Percentiles rank a stretch among this genome's conserved stretches.
These are phyloP conservation scores for Amphibolis antarctica DNA, from an alignment of 106 monocot species.

Conservation along the genomic window DNA sequence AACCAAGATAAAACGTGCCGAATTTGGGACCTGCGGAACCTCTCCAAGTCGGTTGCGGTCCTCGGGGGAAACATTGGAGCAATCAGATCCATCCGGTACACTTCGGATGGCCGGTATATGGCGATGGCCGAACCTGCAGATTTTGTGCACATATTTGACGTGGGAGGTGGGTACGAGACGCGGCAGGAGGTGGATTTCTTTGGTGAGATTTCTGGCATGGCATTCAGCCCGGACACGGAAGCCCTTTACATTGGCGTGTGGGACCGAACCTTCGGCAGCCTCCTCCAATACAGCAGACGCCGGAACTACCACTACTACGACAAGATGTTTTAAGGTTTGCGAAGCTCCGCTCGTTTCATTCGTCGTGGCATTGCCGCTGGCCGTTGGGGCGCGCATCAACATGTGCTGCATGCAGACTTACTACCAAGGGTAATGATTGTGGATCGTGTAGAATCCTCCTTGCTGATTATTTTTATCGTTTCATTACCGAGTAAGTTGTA, in stretches of 20 bases:
- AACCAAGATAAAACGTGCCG: conserved; percentile 48
- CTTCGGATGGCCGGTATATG: conserved; percentile 35
- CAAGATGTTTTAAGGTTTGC: conserved; percentile 18
- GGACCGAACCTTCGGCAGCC: conserved; percentile 40
- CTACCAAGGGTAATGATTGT: too few relatives aligned
- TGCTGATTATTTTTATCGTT: too few relatives aligned
- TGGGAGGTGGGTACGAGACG: conserved; percentile 16
- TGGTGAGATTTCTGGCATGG: conserved; percentile 41
- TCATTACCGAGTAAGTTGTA: too few relatives aligned
- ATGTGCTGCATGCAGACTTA: too few relatives aligned
- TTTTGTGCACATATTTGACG: conserved; percentile 42
- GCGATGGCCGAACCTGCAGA: conserved; percentile 49
- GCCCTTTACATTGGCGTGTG: conserved; percentile 29
- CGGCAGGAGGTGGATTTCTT: conserved; percentile 41
- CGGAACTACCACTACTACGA: conserved; percentile 24
- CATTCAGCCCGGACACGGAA: conserved; percentile 36
- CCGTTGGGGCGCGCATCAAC: too few relatives aligned
- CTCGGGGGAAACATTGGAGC: conserved; percentile 35
- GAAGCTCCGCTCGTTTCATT: conserved; percentile 1
- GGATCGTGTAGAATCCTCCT: too few relatives aligned
- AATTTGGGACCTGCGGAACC: conserved; percentile 34
- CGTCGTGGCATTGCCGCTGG: too few relatives aligned
- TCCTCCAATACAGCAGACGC: conserved; percentile 31
- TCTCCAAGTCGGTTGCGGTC: conserved; percentile 25
- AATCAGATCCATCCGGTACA: conserved; percentile 30